phyloP scores from a whole-genome alignment of 306 rosid genomes.

The Spatholobus suberectus region DNA sequence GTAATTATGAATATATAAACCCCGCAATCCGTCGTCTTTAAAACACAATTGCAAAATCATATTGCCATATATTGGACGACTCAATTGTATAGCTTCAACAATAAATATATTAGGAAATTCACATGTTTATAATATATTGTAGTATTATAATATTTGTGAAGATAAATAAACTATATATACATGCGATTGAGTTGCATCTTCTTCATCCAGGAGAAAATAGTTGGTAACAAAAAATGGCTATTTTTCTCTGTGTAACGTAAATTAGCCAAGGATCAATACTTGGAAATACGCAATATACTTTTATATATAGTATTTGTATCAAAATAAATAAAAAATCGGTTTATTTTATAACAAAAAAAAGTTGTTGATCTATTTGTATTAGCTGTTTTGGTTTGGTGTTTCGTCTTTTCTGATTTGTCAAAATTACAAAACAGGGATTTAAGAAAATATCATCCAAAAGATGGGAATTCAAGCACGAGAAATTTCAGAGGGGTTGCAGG shows the following conservation, averaged over 20 bases:
- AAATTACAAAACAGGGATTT: conserved; percentile 63
- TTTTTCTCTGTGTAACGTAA: neutral
- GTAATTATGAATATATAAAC: neutral
- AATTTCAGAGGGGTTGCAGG: conserved; percentile 69
- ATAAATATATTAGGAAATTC: neutral
- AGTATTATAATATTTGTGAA: too few relatives aligned
- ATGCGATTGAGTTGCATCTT: too few relatives aligned
- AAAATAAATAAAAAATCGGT: neutral
- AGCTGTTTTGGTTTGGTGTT: neutral
- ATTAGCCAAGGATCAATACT: neutral
- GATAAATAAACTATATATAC: too few relatives aligned
- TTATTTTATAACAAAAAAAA: neutral
- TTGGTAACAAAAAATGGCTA: too few relatives aligned
- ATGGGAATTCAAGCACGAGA: conserved; percentile 95
- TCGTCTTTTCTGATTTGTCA: neutral
- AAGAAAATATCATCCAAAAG: conserved; percentile 75
- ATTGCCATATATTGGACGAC: neutral
- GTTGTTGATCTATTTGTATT: neutral
- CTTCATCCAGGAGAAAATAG: too few relatives aligned
- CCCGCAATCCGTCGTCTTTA: neutral
- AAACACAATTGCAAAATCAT: neutral
- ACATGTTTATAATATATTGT: neutral
- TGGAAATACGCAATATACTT: neutral
- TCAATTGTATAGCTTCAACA: neutral
- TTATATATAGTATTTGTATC: neutral